Conservation (phyloP, 1,284 basidiomycete genomes). For the Austroboletus niveus region DNA sequence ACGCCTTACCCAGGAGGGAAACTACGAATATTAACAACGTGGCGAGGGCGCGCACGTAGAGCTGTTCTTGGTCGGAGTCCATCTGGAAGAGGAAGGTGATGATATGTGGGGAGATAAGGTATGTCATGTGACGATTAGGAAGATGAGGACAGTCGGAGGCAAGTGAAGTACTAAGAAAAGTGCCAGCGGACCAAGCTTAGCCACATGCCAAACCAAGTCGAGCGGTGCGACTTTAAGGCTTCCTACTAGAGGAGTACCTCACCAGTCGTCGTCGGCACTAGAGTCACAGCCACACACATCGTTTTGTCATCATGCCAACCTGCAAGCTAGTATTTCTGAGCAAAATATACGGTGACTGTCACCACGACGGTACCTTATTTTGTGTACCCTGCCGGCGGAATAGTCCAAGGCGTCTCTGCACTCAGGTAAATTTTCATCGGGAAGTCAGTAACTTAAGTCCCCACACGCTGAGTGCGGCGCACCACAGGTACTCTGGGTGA, state of each 20-base stretch:
- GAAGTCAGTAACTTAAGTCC: no score
- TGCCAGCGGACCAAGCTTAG: not conserved
- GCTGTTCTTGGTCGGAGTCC: slow-evolving; percentile 4
- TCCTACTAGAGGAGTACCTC: slow-evolving; percentile 12
- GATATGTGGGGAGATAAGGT: not conserved
- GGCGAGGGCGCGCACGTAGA: slow-evolving; percentile 23
- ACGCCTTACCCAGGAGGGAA: slow-evolving; percentile 38
- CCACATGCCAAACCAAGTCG: not conserved
- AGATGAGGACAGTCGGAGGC: no score
- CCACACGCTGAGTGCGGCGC: no score
- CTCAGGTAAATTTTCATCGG: no score
- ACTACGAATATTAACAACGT: slow-evolving; percentile 42
- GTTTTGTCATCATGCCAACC: slow-evolving; percentile 1
- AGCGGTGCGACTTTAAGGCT: not conserved
- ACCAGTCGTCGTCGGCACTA: slow-evolving; percentile 24
- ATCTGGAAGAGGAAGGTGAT: not conserved
- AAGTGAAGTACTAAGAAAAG: no score
- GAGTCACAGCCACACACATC: slow-evolving; percentile 35
- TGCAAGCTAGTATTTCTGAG: slow-evolving; percentile 12
- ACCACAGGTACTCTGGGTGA: no score
- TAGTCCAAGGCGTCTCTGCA: no score
- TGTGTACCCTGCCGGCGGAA: no score
- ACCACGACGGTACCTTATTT: no score
- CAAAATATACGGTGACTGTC: not conserved
- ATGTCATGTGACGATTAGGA: not conserved